Conservation (phyloP, 805 yeast genomes). For the Nakazawaea ishiwadae region DNA sequence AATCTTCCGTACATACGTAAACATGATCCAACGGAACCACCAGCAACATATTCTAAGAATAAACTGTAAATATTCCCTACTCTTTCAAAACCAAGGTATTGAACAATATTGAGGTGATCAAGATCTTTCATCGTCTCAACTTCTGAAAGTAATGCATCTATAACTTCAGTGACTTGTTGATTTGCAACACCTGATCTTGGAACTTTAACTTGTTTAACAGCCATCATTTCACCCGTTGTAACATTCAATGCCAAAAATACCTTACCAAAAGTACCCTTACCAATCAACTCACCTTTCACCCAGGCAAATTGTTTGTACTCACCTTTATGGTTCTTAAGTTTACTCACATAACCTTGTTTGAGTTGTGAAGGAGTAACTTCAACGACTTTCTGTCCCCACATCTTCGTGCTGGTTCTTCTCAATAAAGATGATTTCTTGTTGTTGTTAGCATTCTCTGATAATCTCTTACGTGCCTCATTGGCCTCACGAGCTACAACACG, state of each 20-base stretch:
- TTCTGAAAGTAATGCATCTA: conserved; percentile 83
- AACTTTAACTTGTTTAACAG: conserved; percentile 89
- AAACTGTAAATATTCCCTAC: conserved; percentile 71
- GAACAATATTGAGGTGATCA: conserved; percentile 92
- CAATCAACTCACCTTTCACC: conserved; percentile 96
- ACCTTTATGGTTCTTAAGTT: conserved; percentile 60
- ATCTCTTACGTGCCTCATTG: conserved; percentile 48
- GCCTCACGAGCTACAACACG: conserved; percentile 94
- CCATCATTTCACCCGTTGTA: conserved; percentile 98
- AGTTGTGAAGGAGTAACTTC: conserved; percentile 78
- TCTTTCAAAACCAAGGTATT: conserved; percentile 90
- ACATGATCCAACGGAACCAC: conserved; percentile 91
- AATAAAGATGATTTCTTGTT: conserved; percentile 31
- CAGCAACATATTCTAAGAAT: conserved; percentile 94
- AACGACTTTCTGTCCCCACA: conserved; percentile 95
- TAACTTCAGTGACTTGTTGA: conserved; percentile 50
- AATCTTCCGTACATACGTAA: conserved; percentile 80
- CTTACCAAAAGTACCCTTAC: conserved; percentile 94
- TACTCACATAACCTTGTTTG: conserved; percentile 60
- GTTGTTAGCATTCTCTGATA: conserved; percentile 16
- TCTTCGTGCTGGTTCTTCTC: conserved; percentile 79
- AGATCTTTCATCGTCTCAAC: conserved; percentile 91
- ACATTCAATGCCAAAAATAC: conserved; percentile 90
- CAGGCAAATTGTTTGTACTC: conserved; percentile 86
- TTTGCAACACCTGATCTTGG: conserved; percentile 27